Conservation (phyloP, 208 protist genomes). For the Willaertia magna region DNA sequence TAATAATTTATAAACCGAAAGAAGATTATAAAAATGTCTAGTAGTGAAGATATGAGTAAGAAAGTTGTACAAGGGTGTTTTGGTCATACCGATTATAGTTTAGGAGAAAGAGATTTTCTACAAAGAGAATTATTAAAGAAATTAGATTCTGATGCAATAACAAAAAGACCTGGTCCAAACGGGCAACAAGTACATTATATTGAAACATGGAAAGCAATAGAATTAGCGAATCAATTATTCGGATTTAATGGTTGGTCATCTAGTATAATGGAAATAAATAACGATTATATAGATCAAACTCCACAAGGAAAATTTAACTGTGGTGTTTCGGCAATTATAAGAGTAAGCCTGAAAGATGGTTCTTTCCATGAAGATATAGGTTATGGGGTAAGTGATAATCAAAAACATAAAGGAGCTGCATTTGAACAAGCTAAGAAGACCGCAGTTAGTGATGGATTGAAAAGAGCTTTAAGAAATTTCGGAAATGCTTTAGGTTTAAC, state of each 20-base stretch:
- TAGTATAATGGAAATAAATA: slow-evolving; percentile 26
- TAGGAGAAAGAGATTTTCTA: neutral
- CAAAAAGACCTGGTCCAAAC: neutral
- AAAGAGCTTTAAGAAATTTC: slow-evolving; percentile 41
- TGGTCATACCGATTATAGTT: neutral
- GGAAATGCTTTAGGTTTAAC: slow-evolving; percentile 40
- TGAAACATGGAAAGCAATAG: slow-evolving; percentile 42
- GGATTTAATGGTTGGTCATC: slow-evolving; percentile 49
- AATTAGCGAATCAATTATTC: slow-evolving; percentile 42
- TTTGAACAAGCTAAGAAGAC: slow-evolving; percentile 46
- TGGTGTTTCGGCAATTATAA: slow-evolving; percentile 33
- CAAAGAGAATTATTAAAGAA: neutral
- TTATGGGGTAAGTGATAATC: slow-evolving; percentile 35
- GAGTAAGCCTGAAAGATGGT: slow-evolving; percentile 44
- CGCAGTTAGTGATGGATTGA: slow-evolving; percentile 42
- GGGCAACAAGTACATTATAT: slow-evolving; percentile 22
- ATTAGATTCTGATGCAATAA: neutral
- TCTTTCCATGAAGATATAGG: slow-evolving; percentile 45
- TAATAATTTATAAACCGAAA: too few species aligned
- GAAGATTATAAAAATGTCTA: too few species aligned
- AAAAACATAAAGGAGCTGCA: slow-evolving; percentile 31
- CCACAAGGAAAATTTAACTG: slow-evolving; percentile 18
- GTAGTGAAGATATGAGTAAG: neutral
- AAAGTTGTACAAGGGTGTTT: neutral
- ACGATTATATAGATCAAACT: slow-evolving; percentile 32